Evolutionary conservation across 352 stramenopile genomes (phyloP).

Genomic region (Phytophthora rubi): DNA sequence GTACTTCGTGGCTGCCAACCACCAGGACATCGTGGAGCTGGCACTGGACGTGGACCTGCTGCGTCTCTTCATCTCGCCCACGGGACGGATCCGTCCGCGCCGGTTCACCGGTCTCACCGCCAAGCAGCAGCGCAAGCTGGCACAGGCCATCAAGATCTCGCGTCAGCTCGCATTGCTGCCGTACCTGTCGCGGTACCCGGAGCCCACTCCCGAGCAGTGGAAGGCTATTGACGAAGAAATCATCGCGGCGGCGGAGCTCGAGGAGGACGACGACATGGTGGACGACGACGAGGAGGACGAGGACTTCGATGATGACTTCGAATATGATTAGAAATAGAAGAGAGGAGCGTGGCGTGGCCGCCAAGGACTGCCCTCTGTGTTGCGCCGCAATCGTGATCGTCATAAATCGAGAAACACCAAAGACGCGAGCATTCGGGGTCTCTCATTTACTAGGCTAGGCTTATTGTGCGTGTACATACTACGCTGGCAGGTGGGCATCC

Average conservation of each 20-base stretch:
- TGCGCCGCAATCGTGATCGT: conserved; percentile 19
- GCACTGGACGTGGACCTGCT: conserved; percentile 82
- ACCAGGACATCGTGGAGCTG: conserved; percentile 78
- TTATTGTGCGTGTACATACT: background rate
- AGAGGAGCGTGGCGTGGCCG: conserved; percentile 17
- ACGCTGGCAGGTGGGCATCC: too few relatives aligned
- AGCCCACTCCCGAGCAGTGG: conserved; percentile 84
- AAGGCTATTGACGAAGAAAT: conserved; percentile 83
- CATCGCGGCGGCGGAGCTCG: conserved; percentile 66
- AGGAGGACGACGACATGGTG: conserved; percentile 51
- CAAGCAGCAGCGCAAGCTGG: conserved; percentile 86
- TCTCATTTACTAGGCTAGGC: conserved; percentile 12
- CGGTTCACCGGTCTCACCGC: conserved; percentile 82
- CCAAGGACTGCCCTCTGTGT: conserved; percentile 12
- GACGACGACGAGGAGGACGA: conserved; percentile 71
- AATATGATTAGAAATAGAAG: conserved; percentile 74
- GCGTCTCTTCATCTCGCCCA: conserved; percentile 84
- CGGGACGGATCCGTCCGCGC: conserved; percentile 80
- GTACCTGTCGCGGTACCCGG: conserved; percentile 81
- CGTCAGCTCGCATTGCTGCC: conserved; percentile 78
- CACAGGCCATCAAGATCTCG: conserved; percentile 79
- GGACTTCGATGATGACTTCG: conserved; percentile 73
- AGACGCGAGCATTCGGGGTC: conserved; percentile 16
- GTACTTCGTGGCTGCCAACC: conserved; percentile 79
- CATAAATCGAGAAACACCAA: conserved; percentile 25